Evolutionary conservation across 2,329 filamentous ascomycete species (phyloP), one percentile per base, ranked within the genome.

Genomic region (Rasamsonia emersonii): DNA sequence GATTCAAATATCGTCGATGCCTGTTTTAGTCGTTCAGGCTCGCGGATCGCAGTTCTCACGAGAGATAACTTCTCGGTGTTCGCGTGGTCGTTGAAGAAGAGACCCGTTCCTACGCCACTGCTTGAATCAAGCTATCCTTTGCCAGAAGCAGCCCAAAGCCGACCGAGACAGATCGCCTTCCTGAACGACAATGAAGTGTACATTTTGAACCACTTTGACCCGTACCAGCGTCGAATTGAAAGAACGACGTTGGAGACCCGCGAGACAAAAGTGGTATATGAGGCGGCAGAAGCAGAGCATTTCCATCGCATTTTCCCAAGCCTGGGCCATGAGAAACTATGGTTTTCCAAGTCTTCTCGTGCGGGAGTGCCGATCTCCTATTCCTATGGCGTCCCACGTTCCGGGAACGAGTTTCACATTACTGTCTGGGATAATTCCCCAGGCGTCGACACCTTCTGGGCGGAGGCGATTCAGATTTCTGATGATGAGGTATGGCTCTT

Each of bases 41-140:
- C 68, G 1, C 66, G 68, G 5, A 70, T 96, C 50, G 85, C 78
- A 3, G 72, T 93, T 6, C 64, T 95, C 13, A 82, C 86, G 45
- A 67, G 72, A 17, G 52, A 62, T 10, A 75, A 73, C 2, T 62
- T 94, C 15, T 73, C 79, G 18, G 40, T 93, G 0, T 93, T 82
- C 49, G 59, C 73, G 9, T 85, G 85, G 68, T 72, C 79, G 17
- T 64, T 77, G 30, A 71, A 72, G 34, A 53, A 43, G 24, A 45
- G 45, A 14, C 55, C 58, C n/a, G 46, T 58, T 21, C 49, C 50
- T 14, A 24, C 47, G n/a, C 59, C 59, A 3, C 47, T 58, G 11
- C 47, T 63, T 3, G 53, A 59, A 37, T 58, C 53, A 2, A 59
- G 54, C 36, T 53, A 59, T 41, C 51, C 56, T 4, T 43, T 61